Conservation (phyloP, 306 rosid genomes). For the Oxytropis ochrocephala region DNA sequence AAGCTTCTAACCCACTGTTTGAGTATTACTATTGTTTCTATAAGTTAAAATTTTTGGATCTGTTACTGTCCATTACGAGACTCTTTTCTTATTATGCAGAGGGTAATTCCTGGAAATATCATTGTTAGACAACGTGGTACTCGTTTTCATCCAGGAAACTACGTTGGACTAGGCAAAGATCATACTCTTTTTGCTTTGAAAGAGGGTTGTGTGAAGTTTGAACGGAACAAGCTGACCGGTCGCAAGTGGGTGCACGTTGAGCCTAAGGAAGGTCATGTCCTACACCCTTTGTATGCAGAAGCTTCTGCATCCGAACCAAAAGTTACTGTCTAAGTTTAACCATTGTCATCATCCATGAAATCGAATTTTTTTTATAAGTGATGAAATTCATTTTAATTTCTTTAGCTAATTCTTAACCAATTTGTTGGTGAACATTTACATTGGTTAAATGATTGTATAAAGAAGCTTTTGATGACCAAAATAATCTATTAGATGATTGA, state of each 20-base stretch:
- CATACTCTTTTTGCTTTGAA: slow-evolving; percentile 79
- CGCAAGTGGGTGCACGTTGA: slow-evolving; percentile 78
- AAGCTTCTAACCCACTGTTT: not conserved
- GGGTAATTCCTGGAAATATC: slow-evolving; percentile 80
- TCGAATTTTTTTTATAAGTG: not conserved
- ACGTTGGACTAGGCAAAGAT: slow-evolving; percentile 81
- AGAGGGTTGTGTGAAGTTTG: slow-evolving; percentile 83
- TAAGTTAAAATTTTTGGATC: not conserved
- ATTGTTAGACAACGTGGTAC: slow-evolving; percentile 87
- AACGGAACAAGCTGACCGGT: slow-evolving; percentile 65
- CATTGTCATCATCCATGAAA: not conserved
- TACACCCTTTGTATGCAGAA: slow-evolving; percentile 64
- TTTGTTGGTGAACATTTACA: not conserved
- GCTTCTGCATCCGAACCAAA: slow-evolving; percentile 29
- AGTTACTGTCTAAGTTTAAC: slow-evolving; percentile 25
- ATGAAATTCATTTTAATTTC: not conserved
- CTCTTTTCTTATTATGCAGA: slow-evolving; percentile 26
- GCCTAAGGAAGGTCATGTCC: slow-evolving; percentile 84
- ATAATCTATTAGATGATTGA: not conserved
- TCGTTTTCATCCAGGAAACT: slow-evolving; percentile 90
- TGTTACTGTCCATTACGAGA: not conserved
- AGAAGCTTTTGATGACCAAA: not conserved
- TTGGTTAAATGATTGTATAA: not conserved
- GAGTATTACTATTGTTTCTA: not conserved
- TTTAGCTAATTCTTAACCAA: not conserved